Conservation (phyloP, 176 grass and related monocot genomes). For the Stipa capillata region DNA sequence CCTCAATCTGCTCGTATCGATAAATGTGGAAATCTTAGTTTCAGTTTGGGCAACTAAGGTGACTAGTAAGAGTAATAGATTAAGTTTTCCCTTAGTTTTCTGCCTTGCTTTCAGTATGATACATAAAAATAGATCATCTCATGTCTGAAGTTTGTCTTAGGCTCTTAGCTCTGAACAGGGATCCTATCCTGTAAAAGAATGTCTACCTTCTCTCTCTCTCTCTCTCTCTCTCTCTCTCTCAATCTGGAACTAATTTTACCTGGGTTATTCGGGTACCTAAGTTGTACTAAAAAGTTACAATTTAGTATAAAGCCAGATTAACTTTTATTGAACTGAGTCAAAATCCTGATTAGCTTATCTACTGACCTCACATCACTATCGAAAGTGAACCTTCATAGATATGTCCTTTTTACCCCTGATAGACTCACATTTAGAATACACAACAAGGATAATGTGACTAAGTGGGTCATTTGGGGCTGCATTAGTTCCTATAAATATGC, state of each 20-base stretch:
- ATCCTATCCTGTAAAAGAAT: too few relatives aligned
- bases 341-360: neutral
- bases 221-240: neutral
- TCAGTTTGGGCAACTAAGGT: neutral
- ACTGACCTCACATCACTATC: neutral
- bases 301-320: neutral
- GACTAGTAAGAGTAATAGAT: neutral
- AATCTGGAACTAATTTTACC: neutral
- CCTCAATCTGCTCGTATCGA: neutral
- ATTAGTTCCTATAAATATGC: too few relatives aligned
- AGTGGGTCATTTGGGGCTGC: too few relatives aligned
- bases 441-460: neutral
- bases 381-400: neutral
- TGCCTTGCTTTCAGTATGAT: neutral
- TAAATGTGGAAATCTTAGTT: constrained; percentile 3
- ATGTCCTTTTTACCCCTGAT: neutral
- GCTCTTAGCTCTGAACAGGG: neutral
- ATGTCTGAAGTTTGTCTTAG: constrained; percentile 1
- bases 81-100: neutral
- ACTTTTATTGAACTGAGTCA: neutral
- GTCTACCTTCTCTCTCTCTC: too few relatives aligned
- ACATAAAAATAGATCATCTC: neutral
- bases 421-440: neutral
- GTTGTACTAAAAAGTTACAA: neutral
- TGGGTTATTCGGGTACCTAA: neutral